Evolutionary conservation across 192 early-diverging fungal genomes (phyloP), one percentile per base, ranked within the genome.

Genomic region (Coemansia sp.): DNA sequence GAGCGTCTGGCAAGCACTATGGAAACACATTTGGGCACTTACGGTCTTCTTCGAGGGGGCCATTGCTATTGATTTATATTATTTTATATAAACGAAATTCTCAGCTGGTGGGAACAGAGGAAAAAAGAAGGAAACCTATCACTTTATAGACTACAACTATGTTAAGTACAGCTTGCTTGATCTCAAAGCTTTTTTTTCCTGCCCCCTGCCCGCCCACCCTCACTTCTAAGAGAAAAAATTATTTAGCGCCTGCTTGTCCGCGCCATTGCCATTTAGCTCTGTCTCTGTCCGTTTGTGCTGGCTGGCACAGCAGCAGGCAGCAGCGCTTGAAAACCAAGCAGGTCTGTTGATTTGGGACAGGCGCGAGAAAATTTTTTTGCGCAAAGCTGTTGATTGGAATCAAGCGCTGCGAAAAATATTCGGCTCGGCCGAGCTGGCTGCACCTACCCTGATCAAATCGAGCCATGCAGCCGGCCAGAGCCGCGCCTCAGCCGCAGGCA

Each of bases 41-140:
- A 82, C 80, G 59, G 68, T 61, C 69, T 82, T 82, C 80, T 82
- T 82, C 68, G 75, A 74, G 71, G 80, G 80, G 36, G 80, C 80
- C 80, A 82, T 82, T 82, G 67, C 71, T 75, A 48, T 45, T 60
- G 61, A 67, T 63, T 72, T 69, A 67, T 64, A 61, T 61, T 61
- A 55, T 67, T 64, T 45, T 45, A 45, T 45, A 57, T 54, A 65
- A 68, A 67, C 51, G 70, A 66, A 61, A 60, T 67, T 63, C 77
- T 68, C 62, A 50, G 66, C 61, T 64, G 69, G 55, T 71, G 54
- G 18, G 42, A 60, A 75, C 73, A 75, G 73, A 66, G 64, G 64
- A 73, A 66, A 69, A 80, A 73, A 81, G 78, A 58, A 81, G 67
- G 78, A 48, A 56, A 56, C 66, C 58, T 45, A 10, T 38, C 49